phyloP scores from a whole-genome alignment of 352 stramenopile species.

The Globisporangium middletonii region DNA sequence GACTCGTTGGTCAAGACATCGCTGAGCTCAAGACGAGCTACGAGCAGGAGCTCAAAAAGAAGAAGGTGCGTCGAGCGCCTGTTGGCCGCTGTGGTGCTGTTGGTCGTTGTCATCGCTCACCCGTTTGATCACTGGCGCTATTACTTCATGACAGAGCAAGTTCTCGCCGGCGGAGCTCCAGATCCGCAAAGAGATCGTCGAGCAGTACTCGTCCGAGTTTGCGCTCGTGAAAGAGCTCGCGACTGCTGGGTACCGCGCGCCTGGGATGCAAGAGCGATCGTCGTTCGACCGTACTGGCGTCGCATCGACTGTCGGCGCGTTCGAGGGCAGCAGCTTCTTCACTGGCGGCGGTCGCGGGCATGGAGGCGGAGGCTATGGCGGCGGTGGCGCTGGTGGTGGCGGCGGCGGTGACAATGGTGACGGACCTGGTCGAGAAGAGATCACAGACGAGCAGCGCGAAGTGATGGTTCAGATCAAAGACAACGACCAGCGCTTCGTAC shows the following conservation, averaged over 20 bases:
- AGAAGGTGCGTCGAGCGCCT: slow-evolving; percentile 35
- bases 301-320: slow-evolving; percentile 39
- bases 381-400: slow-evolving; percentile 21
- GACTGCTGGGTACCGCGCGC: slow-evolving; percentile 46
- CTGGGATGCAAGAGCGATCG: slow-evolving; percentile 20
- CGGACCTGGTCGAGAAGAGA: slow-evolving; percentile 34
- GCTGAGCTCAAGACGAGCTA: slow-evolving; percentile 64
- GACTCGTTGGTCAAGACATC: slow-evolving; percentile 64
- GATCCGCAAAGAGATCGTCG: slow-evolving; percentile 75
- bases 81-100: neutral
- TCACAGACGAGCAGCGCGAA: slow-evolving; percentile 60
- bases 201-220: slow-evolving; percentile 76
- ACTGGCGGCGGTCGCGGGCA: slow-evolving; percentile 22
- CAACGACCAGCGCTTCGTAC: slow-evolving; percentile 82
- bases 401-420: slow-evolving; percentile 21
- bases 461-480: slow-evolving; percentile 72
- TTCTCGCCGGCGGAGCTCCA: slow-evolving; percentile 64
- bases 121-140: neutral
- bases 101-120: no score
- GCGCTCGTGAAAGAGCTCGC: slow-evolving; percentile 75
- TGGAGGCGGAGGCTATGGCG: slow-evolving; percentile 20
- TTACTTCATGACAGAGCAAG: slow-evolving; percentile 43
- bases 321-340: slow-evolving; percentile 65
- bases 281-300: slow-evolving; percentile 43
- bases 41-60: slow-evolving; percentile 77